Percentiles rank a stretch among this genome's conserved stretches.
Evolutionary conservation across 2,329 filamentous ascomycete species (phyloP).

Genomic region (Trichoderma simmonsii): DNA sequence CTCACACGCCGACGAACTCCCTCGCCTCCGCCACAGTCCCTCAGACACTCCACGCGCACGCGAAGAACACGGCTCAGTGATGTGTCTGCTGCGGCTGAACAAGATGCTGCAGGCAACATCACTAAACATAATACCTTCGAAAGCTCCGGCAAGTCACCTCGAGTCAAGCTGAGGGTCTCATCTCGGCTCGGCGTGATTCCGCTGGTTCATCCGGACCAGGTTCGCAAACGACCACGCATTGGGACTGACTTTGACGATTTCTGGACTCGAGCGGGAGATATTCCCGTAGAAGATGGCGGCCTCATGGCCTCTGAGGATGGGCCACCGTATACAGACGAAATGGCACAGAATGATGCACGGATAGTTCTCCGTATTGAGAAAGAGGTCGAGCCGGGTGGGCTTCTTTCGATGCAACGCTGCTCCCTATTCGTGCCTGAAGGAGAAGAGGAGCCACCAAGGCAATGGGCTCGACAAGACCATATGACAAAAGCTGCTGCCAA

Average conservation of each 20-base stretch:
- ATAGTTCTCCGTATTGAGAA: slow-evolving; percentile 67
- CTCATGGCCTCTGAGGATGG: slow-evolving; percentile 55
- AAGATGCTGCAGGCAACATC: slow-evolving; percentile 19
- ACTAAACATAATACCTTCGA: slow-evolving; percentile 22
- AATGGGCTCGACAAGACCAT: slow-evolving; percentile 87
- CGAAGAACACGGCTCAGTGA: slow-evolving; percentile 42
- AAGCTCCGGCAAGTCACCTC: slow-evolving; percentile 36
- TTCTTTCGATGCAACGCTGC: slow-evolving; percentile 68
- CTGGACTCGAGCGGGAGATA: slow-evolving; percentile 46
- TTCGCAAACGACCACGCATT: slow-evolving; percentile 51
- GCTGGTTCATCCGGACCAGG: slow-evolving; percentile 57
- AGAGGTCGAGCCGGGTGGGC: slow-evolving; percentile 70
- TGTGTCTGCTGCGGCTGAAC: slow-evolving; percentile 22
- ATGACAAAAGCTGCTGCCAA: slow-evolving; percentile 74
- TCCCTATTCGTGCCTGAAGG: slow-evolving; percentile 71
- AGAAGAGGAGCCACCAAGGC: slow-evolving; percentile 67
- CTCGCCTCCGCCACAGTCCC: slow-evolving; percentile 39
- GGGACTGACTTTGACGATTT: slow-evolving; percentile 57
- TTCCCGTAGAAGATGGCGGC: slow-evolving; percentile 58
- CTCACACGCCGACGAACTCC: slow-evolving; percentile 39
- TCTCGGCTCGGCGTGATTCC: slow-evolving; percentile 43
- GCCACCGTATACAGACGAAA: slow-evolving; percentile 56
- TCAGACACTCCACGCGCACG: slow-evolving; percentile 41
- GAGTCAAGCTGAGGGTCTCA: slow-evolving; percentile 48
- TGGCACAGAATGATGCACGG: slow-evolving; percentile 64